phyloP scores from a whole-genome alignment of 208 protist genomes.

The Acanthamoeba quina region DNA sequence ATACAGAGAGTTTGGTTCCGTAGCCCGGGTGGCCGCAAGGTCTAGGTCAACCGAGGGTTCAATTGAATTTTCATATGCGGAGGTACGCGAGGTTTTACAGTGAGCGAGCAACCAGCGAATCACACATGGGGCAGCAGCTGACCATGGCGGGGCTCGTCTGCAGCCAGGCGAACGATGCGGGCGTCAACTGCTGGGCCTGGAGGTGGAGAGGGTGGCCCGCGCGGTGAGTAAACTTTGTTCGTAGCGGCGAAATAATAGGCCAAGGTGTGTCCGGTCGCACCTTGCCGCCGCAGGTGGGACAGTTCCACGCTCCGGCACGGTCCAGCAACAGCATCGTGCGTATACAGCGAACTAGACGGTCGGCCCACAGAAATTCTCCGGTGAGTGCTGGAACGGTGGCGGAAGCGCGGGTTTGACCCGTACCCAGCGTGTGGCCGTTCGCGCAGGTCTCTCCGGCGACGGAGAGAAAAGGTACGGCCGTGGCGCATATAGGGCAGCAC shows the following conservation, averaged over 20 bases:
- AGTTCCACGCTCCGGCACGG: neutral
- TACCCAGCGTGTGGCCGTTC: neutral
- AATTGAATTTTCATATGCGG: too few relatives aligned
- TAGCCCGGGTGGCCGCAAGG: too few relatives aligned
- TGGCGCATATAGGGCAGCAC: neutral
- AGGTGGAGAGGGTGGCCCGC: too few relatives aligned
- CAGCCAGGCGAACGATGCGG: neutral
- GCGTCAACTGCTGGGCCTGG: neutral
- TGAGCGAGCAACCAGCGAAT: constrained; percentile 7
- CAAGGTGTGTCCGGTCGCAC: neutral
- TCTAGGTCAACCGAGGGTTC: too few relatives aligned
- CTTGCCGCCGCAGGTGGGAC: constrained; percentile 32
- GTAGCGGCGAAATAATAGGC: too few relatives aligned
- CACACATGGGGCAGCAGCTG: constrained; percentile 40
- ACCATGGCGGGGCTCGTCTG: constrained; percentile 36
- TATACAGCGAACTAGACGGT: neutral
- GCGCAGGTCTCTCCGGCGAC: neutral
- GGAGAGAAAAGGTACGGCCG: neutral
- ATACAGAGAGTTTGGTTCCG: too few relatives aligned
- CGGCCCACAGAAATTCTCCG: neutral
- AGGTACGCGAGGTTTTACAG: neutral
- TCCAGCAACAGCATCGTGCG: neutral
- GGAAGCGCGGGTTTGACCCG: too few relatives aligned
- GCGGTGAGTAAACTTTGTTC: too few relatives aligned
- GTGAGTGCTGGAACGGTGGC: neutral